Conservation (phyloP, 306 rosid species). For the Hippophae rhamnoides region DNA sequence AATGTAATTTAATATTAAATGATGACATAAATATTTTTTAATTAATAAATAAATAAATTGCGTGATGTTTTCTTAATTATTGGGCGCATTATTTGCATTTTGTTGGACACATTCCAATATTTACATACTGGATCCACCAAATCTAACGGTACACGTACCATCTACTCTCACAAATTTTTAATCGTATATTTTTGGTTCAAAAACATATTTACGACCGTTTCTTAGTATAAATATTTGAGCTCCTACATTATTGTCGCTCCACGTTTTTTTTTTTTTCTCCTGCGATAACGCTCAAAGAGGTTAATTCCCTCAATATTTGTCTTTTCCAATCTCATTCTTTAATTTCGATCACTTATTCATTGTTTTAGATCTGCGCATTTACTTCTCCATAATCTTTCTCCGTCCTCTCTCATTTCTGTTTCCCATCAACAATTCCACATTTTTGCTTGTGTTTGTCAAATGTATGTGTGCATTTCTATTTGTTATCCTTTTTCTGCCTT, state of each 20-base stretch:
- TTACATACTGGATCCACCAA: too few relatives aligned
- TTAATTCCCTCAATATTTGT: slow-evolving; percentile 12
- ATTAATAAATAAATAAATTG: too few relatives aligned
- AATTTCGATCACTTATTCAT: neutral
- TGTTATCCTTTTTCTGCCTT: neutral
- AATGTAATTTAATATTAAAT: too few relatives aligned
- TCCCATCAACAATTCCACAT: neutral
- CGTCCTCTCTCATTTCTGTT: neutral
- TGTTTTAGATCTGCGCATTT: slow-evolving; percentile 26
- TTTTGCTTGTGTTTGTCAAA: neutral
- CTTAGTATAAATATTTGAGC: too few relatives aligned
- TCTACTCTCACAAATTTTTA: too few relatives aligned
- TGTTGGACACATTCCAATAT: too few relatives aligned
- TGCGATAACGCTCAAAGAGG: neutral
- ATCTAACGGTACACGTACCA: too few relatives aligned
- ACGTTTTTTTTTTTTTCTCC: slow-evolving; percentile 1
- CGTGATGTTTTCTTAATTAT: too few relatives aligned
- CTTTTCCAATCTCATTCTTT: neutral
- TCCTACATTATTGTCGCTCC: neutral
- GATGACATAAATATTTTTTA: too few relatives aligned
- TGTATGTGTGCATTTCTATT: neutral
- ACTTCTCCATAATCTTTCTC: neutral
- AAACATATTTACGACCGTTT: too few relatives aligned
- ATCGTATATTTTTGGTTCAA: too few relatives aligned
- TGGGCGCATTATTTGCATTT: too few relatives aligned